Evolutionary conservation across 371 early-diverging fungal genomes (phyloP), one percentile per base, ranked within the genome.

Genomic region (Mortierella sp.): DNA sequence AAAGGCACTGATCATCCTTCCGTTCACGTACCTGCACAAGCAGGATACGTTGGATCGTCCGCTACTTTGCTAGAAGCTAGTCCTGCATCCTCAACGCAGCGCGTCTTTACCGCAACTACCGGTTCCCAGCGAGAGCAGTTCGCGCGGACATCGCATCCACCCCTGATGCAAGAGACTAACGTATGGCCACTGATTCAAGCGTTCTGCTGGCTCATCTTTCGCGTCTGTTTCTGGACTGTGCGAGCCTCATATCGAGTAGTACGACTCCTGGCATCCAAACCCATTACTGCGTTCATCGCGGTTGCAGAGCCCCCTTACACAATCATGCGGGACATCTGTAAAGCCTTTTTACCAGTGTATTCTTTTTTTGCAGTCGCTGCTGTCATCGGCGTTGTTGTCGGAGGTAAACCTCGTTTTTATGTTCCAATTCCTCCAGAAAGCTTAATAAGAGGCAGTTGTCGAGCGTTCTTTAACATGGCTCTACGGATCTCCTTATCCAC

Each of bases 321-420:
- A 14, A 51, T 73, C 27, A 55, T 67, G 27, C 50, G 46, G 21
- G 75, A 73, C 31, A 63, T 73, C 31, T 63, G 58, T 49, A 58
- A 60, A 21, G 67, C 75, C 2, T 66, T 73, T 21, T 32, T 73
- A 32, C 75, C 75, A 3, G 68, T 73, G 15, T 73, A 73, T 19
- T 63, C 75, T 0, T 73, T 73, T 50, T 73, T 73, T 37, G 28
- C 64, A 3, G 47, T 60, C 1, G 75, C 75, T 1, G 75, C 75
- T 19, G 32, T 67, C 47, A 63, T 73, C 27, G 75, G 75, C 4
- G 43, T 73, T 30, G 48, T 62, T 23, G 48, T 73, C n/a, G 75
- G 75, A 49, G 75, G 75, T 73, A 67, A 31, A n/a, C n/a, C n/a
- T n/a, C n/a, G 47, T 37, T 24, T 2, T 14, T 12, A 34, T 7